Evolutionary conservation across 352 stramenopile genomes (phyloP).

Genomic region (Phytophthora boehmeriae): DNA sequence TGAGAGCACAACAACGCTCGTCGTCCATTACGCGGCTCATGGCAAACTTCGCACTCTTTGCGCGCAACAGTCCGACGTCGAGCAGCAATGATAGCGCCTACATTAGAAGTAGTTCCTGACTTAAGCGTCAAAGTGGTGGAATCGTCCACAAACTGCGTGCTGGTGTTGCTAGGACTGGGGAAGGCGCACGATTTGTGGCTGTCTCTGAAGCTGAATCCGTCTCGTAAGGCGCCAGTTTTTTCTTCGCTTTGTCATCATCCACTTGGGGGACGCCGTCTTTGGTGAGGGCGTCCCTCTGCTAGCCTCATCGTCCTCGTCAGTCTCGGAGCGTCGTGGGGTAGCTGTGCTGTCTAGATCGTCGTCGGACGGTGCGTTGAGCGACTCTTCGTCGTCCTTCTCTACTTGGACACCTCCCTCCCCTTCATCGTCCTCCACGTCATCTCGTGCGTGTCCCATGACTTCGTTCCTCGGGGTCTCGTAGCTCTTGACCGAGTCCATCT

Average conservation of each 20-base stretch:
- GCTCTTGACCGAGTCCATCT: slow-evolving; percentile 29
- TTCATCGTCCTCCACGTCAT: slow-evolving; percentile 40
- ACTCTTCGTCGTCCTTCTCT: slow-evolving; percentile 83
- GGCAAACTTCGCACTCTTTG: slow-evolving; percentile 79
- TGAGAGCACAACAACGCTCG: slow-evolving; percentile 77
- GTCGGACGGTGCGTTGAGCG: slow-evolving; percentile 71
- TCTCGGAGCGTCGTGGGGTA: slow-evolving; percentile 53
- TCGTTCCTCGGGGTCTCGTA: slow-evolving; percentile 2
- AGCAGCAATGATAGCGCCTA: slow-evolving; percentile 70
- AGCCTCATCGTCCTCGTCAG: slow-evolving; percentile 47
- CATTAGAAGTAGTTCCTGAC: slow-evolving; percentile 59
- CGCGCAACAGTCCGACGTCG: slow-evolving; percentile 64
- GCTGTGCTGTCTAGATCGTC: slow-evolving; percentile 76
- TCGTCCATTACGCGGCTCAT: slow-evolving; percentile 74
- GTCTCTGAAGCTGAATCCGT: slow-evolving; percentile 42
- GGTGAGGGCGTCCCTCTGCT: slow-evolving; percentile 4
- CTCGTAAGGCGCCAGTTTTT: slow-evolving; percentile 25
- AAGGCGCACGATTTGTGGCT: slow-evolving; percentile 18
- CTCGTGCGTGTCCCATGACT: slow-evolving; percentile 20
- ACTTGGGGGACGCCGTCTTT: slow-evolving; percentile 5
- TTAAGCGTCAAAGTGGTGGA: slow-evolving; percentile 43
- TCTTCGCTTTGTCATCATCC: slow-evolving; percentile 19
- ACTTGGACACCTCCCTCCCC: slow-evolving; percentile 66
- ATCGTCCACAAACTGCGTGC: slow-evolving; percentile 27
- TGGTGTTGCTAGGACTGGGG: slow-evolving; percentile 28